Evolutionary conservation across 2,329 filamentous ascomycete species (phyloP).

Genomic region (Fonsecaea pedrosoi): DNA sequence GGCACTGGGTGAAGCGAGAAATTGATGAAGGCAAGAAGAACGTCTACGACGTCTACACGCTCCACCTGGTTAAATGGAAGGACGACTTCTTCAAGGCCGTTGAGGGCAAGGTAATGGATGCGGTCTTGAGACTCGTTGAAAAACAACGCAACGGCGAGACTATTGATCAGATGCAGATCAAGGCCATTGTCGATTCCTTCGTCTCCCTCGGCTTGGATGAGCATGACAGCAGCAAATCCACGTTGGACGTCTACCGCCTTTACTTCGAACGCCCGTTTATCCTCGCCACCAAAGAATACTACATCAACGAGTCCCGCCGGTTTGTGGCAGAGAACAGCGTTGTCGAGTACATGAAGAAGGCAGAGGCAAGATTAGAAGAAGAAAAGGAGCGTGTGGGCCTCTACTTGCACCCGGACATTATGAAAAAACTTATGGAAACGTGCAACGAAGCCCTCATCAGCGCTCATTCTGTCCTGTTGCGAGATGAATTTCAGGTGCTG

Average conservation of each 20-base stretch:
- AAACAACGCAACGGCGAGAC: constrained; percentile 98
- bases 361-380: constrained; percentile 83
- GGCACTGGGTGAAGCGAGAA: constrained; percentile 98
- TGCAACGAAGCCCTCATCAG: constrained; percentile 90
- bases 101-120: constrained; percentile 88
- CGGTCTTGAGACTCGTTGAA: constrained; percentile 92
- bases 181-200: constrained; percentile 95
- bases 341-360: constrained; percentile 99
- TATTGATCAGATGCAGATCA: constrained; percentile 95
- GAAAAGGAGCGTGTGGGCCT: constrained; percentile 93
- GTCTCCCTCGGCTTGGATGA: constrained; percentile 94
- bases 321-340: constrained; percentile 97
- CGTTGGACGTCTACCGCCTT: constrained; percentile 89
- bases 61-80: constrained; percentile 95
- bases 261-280: constrained; percentile 95
- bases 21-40: constrained; percentile 99
- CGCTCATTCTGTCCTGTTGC: constrained; percentile 81
- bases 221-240: constrained; percentile 89
- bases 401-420: constrained; percentile 91
- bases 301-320: constrained; percentile 87
- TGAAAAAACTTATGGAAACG: constrained; percentile 78
- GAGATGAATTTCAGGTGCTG: constrained; percentile 94
- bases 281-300: constrained; percentile 81
- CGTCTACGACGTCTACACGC: constrained; percentile 96
- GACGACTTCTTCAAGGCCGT: constrained; percentile 86